Base-by-base conservation (phyloP, 2,329 filamentous ascomycete species). In the Trichoderma afroharzianum region DNA sequence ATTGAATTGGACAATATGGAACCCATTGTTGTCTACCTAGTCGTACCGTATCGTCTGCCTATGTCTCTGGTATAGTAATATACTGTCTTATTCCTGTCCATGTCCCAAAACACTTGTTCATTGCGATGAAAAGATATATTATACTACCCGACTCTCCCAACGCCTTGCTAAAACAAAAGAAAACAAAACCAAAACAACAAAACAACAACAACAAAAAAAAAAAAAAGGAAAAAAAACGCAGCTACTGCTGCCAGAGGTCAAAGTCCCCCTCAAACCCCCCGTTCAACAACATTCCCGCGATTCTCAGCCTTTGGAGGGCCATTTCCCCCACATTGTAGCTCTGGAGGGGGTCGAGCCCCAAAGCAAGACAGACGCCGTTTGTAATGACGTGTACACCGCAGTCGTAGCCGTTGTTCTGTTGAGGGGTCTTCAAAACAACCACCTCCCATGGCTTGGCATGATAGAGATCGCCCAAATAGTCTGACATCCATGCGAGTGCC, bases 371-470 rank as follows among this genome's bases (percentile, higher is more conserved):
- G 62, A 93, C 86, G 18, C 88, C 90, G 76, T 95, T 95, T 21
- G 92, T 88, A 74, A 93, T 89, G 15, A 91, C 88, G 78, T 93
- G 93, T 4, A 94, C 88, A n/a, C 93, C 93, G 75, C 93, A 95
- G 78, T 95, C 93, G 77, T 87, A 89, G 1, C 86, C 86, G 76
- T 95, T 95, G 30, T 81, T 84, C 79, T 95, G 92, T 3, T 74
- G 76, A 0, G 88, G 85, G 43, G 87, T 88, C n/a, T 81, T 78
- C 8, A 87, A 81, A 1, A 84, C 81, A 28, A 79, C 83, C 92
- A 92, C 95, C 53, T 92, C 90, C 2, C 81, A 80, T 15, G 82
- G 82, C 2, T 84, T 77, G 76, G 87, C 94, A 6, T 81, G 79
- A 3, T 86, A 81, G 18, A 91, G 85, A 43, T 85, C 82, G 30